phyloP scores from a whole-genome alignment of 805 yeast genomes.

The Candida ipomoeae region DNA sequence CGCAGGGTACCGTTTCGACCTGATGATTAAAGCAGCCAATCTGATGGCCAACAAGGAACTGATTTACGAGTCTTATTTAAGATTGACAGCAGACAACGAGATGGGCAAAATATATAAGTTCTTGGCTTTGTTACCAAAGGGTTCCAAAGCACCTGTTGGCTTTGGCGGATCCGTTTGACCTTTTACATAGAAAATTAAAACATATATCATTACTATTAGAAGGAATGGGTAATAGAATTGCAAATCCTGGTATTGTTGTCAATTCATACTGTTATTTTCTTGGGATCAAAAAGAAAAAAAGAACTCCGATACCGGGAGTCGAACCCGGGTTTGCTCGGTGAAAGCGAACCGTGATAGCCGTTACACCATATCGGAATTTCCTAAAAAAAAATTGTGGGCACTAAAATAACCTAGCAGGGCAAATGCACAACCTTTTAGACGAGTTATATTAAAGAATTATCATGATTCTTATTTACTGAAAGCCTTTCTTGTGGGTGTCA shows the following conservation, averaged over 20 bases:
- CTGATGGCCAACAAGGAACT: constrained; percentile 46
- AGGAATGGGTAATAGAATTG: not conserved
- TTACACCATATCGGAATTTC: constrained; percentile 67
- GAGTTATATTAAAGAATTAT: too few relatives aligned
- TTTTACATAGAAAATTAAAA: not conserved
- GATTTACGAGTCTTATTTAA: constrained; percentile 51
- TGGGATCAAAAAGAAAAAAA: constrained; percentile 4
- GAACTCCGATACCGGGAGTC: constrained; percentile 78
- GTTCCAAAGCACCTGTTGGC: constrained; percentile 46
- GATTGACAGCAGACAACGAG: constrained; percentile 59
- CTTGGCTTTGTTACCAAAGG: constrained; percentile 54
- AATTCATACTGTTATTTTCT: too few relatives aligned
- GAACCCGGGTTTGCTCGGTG: constrained; percentile 84
- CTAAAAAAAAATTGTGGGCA: not conserved
- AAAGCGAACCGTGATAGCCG: constrained; percentile 82
- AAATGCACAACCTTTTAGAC: too few relatives aligned
- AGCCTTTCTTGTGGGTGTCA: too few relatives aligned
- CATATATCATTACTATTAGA: too few relatives aligned
- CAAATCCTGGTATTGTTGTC: not conserved
- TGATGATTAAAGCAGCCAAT: constrained; percentile 41
- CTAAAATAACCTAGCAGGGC: not conserved
- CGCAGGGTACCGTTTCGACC: constrained; percentile 63
- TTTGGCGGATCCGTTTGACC: constrained; percentile 31
- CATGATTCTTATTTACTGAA: too few relatives aligned
- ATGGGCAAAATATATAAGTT: constrained; percentile 82